Conservation (phyloP, 2,329 filamentous ascomycete genomes). For the Fusarium tjaetaba region DNA sequence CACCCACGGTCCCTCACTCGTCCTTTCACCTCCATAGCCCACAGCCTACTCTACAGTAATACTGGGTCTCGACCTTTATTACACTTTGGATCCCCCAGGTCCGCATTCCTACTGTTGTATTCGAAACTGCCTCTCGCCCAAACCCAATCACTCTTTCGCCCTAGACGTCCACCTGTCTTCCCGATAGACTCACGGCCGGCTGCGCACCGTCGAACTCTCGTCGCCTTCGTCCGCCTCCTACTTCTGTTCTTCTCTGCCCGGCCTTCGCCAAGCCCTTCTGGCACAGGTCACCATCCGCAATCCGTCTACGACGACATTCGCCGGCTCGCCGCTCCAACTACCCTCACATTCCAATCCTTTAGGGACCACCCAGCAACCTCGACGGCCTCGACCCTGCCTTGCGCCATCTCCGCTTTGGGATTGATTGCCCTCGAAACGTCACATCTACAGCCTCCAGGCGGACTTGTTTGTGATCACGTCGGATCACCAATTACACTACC, state of each 20-base stretch:
- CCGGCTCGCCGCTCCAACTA: slow-evolving; percentile 28
- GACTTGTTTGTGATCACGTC: slow-evolving; percentile 10
- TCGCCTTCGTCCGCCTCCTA: slow-evolving; percentile 18
- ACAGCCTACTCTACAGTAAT: slow-evolving; percentile 14
- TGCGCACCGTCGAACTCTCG: slow-evolving; percentile 40
- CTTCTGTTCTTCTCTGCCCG: slow-evolving; percentile 7
- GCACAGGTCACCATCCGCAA: slow-evolving; percentile 33
- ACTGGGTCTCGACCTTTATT: slow-evolving; percentile 37
- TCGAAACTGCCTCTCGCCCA: slow-evolving; percentile 28
- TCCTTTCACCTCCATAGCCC: slow-evolving; percentile 30
- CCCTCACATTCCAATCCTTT: slow-evolving; percentile 42
- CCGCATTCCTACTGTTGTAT: slow-evolving; percentile 36
- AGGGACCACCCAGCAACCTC: slow-evolving; percentile 21
- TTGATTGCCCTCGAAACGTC: slow-evolving; percentile 27
- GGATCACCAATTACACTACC: slow-evolving; percentile 28
- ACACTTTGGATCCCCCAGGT: slow-evolving; percentile 39
- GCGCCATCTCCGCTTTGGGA: slow-evolving; percentile 40
- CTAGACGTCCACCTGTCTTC: slow-evolving; percentile 11
- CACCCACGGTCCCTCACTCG: slow-evolving; percentile 18
- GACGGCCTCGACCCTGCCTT: slow-evolving; percentile 28
- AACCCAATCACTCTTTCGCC: slow-evolving; percentile 14
- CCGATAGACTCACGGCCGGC: slow-evolving; percentile 37
- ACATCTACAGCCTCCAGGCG: slow-evolving; percentile 21
- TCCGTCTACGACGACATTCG: slow-evolving; percentile 38
- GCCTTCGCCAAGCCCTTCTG: slow-evolving; percentile 32